These are phyloP conservation scores for Ophiostoma australiae DNA, from an alignment of 2,329 filamentous ascomycete species.

Conservation along the genomic window DNA sequence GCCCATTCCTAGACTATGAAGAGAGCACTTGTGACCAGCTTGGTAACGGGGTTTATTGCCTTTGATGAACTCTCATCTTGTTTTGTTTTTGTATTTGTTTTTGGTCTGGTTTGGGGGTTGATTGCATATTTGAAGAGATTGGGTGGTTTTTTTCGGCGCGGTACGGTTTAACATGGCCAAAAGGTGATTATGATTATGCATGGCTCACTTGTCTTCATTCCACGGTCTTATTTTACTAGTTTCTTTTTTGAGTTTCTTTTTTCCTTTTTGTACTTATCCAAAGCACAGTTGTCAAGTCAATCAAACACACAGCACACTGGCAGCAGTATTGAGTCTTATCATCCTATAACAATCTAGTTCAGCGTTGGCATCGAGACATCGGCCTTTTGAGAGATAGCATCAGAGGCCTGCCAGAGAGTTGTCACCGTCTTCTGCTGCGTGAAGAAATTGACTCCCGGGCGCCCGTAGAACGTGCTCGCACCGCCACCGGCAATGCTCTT, in stretches of 20 bases:
- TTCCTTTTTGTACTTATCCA: neutral
- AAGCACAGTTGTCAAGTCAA: neutral
- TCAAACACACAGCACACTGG: no score
- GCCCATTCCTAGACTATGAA: neutral
- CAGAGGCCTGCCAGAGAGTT: constrained; percentile 78
- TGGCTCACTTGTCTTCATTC: neutral
- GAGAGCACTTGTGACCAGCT: neutral
- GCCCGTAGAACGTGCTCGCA: constrained; percentile 90
- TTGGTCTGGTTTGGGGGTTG: neutral
- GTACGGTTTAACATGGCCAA: neutral
- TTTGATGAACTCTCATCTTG: neutral
- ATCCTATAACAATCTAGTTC: constrained; percentile 14
- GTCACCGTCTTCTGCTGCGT: constrained; percentile 98
- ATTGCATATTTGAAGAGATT: neutral
- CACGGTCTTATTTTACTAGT: neutral
- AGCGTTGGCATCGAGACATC: constrained; percentile 75
- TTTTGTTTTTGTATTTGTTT: neutral
- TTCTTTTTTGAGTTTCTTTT: neutral
- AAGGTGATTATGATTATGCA: no score
- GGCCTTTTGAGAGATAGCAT: constrained; percentile 80
- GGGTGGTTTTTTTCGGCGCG: no score
- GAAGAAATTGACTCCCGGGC: constrained; percentile 88
- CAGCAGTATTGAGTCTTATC: neutral
- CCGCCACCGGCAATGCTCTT: constrained; percentile 88
- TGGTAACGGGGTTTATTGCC: neutral